These are phyloP conservation scores for Digitaria exilis DNA, from an alignment of 202 grass and related monocot genomes.

Conservation along the genomic window DNA sequence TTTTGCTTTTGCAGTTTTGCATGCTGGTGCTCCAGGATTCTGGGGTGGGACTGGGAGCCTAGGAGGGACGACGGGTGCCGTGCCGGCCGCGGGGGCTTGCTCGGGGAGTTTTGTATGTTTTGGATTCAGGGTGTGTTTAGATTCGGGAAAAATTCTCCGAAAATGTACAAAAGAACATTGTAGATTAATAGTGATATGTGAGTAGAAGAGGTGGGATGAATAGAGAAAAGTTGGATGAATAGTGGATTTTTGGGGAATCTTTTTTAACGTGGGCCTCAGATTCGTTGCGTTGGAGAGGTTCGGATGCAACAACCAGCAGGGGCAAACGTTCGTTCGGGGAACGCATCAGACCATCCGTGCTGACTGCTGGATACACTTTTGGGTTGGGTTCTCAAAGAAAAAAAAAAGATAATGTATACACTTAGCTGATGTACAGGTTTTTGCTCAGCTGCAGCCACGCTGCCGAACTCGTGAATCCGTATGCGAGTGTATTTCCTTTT, in stretches of 20 bases:
- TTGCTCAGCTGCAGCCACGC: too few species aligned
- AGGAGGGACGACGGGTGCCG: conserved; percentile 1
- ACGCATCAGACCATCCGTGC: not conserved
- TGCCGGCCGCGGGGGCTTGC: conserved; percentile 4
- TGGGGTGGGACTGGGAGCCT: not conserved
- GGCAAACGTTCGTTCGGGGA: not conserved
- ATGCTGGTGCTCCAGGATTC: not conserved
- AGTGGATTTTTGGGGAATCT: too few species aligned
- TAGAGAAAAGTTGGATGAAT: too few species aligned
- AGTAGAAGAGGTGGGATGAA: too few species aligned
- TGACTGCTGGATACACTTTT: not conserved
- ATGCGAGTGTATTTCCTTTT: too few species aligned
- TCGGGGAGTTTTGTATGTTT: not conserved
- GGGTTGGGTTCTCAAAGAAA: not conserved
- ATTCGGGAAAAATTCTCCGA: too few species aligned
- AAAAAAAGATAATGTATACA: not conserved
- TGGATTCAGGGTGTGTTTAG: too few species aligned
- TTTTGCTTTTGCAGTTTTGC: not conserved
- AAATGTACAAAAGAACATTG: too few species aligned
- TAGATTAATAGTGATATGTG: too few species aligned
- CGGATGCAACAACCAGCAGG: conserved; percentile 7
- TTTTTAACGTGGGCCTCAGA: too few species aligned
- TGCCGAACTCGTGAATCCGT: too few species aligned
- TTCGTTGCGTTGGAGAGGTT: conserved; percentile 33
- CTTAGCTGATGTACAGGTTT: too few species aligned